Percentiles rank a stretch among this genome's conserved stretches.
phyloP scores from a whole-genome alignment of 176 grass and related monocot genomes.

The Raddia guianensis region DNA sequence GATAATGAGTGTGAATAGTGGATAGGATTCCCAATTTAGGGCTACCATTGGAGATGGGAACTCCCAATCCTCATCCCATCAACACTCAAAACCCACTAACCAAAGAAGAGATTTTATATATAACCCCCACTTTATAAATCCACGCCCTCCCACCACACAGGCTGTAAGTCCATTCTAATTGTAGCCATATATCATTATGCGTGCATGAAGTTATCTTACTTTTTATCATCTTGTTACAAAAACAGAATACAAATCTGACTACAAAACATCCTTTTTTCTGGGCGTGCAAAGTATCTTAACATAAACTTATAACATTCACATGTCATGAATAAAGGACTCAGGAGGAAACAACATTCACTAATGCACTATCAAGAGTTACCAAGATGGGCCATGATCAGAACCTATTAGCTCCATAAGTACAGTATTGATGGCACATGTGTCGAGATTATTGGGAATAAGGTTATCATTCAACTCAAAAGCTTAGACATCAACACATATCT shows the following conservation, averaged over 20 bases:
- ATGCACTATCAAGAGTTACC: neutral
- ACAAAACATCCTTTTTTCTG: neutral
- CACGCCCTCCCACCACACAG: too few species aligned
- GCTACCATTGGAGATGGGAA: too few species aligned
- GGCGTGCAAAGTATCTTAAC: neutral
- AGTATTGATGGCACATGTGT: neutral
- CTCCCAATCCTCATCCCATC: too few species aligned
- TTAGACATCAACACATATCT: neutral
- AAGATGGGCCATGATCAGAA: neutral
- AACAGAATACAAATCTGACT: neutral
- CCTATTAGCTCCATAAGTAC: neutral
- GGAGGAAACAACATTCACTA: neutral
- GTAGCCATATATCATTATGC: neutral
- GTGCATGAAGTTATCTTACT: neutral
- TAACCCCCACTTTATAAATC: too few species aligned
- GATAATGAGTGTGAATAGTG: too few species aligned
- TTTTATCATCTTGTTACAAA: conserved; percentile 1
- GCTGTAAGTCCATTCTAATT: neutral
- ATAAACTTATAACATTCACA: neutral
- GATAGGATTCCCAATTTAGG: too few species aligned
- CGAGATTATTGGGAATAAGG: neutral
- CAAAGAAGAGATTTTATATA: too few species aligned
- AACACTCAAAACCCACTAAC: too few species aligned
- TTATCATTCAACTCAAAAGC: neutral
- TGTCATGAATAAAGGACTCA: neutral